Evolutionary conservation across 2,329 filamentous ascomycete species (phyloP).

Genomic region (Pseudocercospora fijiensis): DNA sequence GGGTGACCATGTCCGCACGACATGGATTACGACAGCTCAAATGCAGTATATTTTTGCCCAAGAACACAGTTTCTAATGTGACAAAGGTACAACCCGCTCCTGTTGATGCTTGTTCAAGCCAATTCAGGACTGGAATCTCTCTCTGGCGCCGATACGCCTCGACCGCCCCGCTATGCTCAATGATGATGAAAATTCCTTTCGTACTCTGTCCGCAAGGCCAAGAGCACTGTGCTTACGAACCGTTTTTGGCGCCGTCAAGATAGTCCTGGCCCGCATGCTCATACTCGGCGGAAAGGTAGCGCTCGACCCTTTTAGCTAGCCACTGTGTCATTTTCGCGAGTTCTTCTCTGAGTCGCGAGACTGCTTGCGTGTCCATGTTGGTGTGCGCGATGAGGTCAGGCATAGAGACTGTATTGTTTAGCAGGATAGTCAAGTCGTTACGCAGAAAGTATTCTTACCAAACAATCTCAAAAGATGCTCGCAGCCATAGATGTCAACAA

Average conservation of each 20-base stretch:
- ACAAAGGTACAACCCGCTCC: not conserved
- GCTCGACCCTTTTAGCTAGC: slow-evolving; percentile 72
- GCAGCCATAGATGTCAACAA: slow-evolving; percentile 83
- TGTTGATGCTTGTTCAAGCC: not conserved
- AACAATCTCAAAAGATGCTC: slow-evolving; percentile 89
- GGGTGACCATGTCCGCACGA: not conserved
- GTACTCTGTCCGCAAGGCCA: not conserved
- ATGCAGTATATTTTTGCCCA: not conserved
- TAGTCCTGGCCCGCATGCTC: slow-evolving; percentile 71
- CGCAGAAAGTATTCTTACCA: slow-evolving; percentile 56
- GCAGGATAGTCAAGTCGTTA: slow-evolving; percentile 3
- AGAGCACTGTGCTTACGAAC: not conserved
- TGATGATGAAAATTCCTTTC: not conserved
- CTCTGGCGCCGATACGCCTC: not conserved
- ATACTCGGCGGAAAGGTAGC: slow-evolving; percentile 76
- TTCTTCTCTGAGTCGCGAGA: slow-evolving; percentile 84
- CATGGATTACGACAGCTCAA: not conserved
- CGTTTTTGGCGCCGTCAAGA: slow-evolving; percentile 50
- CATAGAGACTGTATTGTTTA: slow-evolving; percentile 65
- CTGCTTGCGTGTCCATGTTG: slow-evolving; percentile 93
- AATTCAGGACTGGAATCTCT: not conserved
- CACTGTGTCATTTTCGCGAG: slow-evolving; percentile 81
- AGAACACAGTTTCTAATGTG: not conserved
- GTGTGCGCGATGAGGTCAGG: slow-evolving; percentile 95
- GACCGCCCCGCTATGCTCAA: not conserved